phyloP scores from a whole-genome alignment of 2,329 filamentous ascomycete genomes.

The Stemphylium vesicarium region DNA sequence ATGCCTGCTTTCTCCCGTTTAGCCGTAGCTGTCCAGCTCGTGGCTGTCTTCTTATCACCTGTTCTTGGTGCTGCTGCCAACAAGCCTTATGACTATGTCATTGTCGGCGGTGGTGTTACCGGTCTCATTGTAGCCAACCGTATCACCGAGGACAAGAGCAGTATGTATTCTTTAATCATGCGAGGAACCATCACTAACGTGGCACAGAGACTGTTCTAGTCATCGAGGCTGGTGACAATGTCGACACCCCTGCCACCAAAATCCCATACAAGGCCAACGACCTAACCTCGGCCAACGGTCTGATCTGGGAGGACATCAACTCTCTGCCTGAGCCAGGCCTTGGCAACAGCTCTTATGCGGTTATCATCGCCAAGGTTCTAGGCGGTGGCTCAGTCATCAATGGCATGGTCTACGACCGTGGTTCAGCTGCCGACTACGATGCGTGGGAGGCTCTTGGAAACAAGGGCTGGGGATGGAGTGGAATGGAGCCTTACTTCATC shows the following conservation, averaged over 20 bases:
- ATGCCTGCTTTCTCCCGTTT: slow-evolving; percentile 37
- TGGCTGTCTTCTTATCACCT: slow-evolving; percentile 28
- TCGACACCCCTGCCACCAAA: slow-evolving; percentile 29
- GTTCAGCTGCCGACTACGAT: slow-evolving; percentile 51
- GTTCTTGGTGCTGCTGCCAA: slow-evolving; percentile 20
- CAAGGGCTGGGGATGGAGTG: slow-evolving; percentile 63
- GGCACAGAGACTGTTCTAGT: slow-evolving; percentile 30
- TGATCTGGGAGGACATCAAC: slow-evolving; percentile 30
- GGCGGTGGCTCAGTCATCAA: slow-evolving; percentile 43
- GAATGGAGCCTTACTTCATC: slow-evolving; percentile 42
- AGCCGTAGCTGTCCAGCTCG: slow-evolving; percentile 32
- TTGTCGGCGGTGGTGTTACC: slow-evolving; percentile 41
- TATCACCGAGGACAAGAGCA: slow-evolving; percentile 31
- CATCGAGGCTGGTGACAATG: slow-evolving; percentile 35
- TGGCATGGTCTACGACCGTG: slow-evolving; percentile 48
- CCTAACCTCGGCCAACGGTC: slow-evolving; percentile 25
- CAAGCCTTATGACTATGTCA: slow-evolving; percentile 39
- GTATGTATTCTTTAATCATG: slow-evolving; percentile 12
- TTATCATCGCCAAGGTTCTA: slow-evolving; percentile 35
- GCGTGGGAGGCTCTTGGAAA: slow-evolving; percentile 66
- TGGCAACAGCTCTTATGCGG: slow-evolving; percentile 27
- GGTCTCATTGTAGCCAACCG: slow-evolving; percentile 40
- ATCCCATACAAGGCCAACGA: slow-evolving; percentile 38
- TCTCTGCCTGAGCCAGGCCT: slow-evolving; percentile 32
- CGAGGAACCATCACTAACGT: slow-evolving; percentile 1